Evolutionary conservation across 441 rosid genomes (phyloP).

Genomic region (Aquilaria agallochum): DNA sequence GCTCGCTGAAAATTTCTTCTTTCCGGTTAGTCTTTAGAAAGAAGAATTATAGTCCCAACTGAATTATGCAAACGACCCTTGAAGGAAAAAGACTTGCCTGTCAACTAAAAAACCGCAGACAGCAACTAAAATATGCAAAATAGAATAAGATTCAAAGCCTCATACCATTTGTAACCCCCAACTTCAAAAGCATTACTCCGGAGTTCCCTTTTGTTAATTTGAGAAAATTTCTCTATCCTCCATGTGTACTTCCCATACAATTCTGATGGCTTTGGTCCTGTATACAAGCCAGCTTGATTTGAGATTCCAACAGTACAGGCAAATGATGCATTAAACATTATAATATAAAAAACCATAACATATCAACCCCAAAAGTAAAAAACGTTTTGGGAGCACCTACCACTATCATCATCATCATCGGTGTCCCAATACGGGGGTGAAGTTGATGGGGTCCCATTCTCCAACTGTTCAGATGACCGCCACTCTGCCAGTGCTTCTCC

Average conservation of each 20-base stretch:
- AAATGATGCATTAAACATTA: too few species aligned
- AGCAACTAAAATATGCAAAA: too few species aligned
- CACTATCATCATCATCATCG: slow-evolving; percentile 53
- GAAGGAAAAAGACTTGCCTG: too few species aligned
- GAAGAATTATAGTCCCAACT: too few species aligned
- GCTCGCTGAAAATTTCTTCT: too few species aligned
- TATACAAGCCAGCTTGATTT: slow-evolving; percentile 15
- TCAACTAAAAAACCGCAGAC: too few species aligned
- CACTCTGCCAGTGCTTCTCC: slow-evolving; percentile 84
- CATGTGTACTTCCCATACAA: slow-evolving; percentile 76
- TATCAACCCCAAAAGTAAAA: too few species aligned
- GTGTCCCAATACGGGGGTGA: slow-evolving; percentile 89
- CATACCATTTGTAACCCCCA: slow-evolving; percentile 95
- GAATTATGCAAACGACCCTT: too few species aligned
- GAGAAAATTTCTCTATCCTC: slow-evolving; percentile 92
- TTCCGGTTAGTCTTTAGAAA: too few species aligned
- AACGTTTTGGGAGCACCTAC: too few species aligned
- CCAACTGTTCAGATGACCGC: slow-evolving; percentile 90
- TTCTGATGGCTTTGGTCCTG: slow-evolving; percentile 80
- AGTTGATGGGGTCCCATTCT: slow-evolving; percentile 82
- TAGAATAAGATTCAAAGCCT: not conserved
- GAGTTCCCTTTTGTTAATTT: slow-evolving; percentile 74
- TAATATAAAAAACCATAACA: too few species aligned
- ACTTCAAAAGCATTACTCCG: slow-evolving; percentile 76
- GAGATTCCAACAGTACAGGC: slow-evolving; percentile 1